phyloP scores from a whole-genome alignment of 106 monocot species.

The Ottelia alismoides region DNA sequence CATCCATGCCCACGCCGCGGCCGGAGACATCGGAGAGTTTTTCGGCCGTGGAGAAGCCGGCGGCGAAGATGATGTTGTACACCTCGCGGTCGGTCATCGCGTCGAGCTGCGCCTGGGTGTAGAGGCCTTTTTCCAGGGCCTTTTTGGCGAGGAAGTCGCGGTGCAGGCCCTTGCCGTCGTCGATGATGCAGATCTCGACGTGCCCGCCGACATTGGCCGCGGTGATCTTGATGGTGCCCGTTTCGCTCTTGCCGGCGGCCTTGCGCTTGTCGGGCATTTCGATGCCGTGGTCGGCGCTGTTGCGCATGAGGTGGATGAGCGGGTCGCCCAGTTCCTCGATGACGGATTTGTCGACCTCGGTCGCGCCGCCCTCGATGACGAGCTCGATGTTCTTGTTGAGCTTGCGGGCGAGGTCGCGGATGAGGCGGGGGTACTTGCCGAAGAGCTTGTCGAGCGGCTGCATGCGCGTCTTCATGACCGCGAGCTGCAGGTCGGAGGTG shows the following conservation, averaged over 20 bases:
- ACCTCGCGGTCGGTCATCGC: neutral
- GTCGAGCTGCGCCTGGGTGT: neutral
- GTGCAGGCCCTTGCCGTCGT: neutral
- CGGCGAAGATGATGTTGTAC: neutral
- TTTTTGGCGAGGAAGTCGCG: neutral
- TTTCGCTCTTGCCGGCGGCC: neutral
- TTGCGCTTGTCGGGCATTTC: neutral
- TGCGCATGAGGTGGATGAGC: neutral
- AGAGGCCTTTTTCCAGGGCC: neutral
- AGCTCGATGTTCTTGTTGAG: neutral
- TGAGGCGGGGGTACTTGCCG: neutral
- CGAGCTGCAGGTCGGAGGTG: neutral
- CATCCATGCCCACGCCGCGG: neutral
- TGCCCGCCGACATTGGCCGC: neutral
- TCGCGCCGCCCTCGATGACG: neutral
- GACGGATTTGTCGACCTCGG: neutral
- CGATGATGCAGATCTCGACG: neutral
- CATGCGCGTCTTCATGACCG: neutral
- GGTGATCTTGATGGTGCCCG: neutral
- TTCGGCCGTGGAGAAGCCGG: neutral
- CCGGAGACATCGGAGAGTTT: neutral
- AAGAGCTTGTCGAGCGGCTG: neutral
- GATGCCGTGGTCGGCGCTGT: neutral
- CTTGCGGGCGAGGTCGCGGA: neutral
- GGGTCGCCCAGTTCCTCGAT: neutral